Percentiles rank a stretch among this genome's conserved stretches.
Conservation (phyloP, 768 basidiomycete genomes). For the Mrakia frigida region DNA sequence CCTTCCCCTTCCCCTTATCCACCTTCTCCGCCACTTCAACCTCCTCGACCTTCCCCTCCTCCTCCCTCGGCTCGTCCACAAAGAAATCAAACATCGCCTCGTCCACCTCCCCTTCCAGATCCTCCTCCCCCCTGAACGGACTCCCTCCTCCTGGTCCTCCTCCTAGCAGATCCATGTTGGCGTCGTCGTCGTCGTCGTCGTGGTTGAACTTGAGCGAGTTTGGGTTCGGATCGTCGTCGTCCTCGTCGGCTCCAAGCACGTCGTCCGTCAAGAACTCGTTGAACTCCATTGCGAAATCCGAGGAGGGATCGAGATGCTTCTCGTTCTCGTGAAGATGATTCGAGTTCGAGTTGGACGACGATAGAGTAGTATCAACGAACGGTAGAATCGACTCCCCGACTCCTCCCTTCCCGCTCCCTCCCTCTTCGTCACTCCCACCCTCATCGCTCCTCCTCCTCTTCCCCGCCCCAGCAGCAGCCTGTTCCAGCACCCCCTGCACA, state of each 20-base stretch:
- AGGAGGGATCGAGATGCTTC: neutral
- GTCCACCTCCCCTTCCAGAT: neutral
- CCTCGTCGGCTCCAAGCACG: slow-evolving; percentile 5
- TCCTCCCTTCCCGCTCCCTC: neutral
- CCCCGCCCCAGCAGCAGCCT: neutral
- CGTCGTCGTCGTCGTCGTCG: neutral
- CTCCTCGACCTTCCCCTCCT: neutral
- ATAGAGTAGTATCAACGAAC: too few species aligned
- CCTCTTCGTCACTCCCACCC: neutral
- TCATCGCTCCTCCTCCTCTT: slow-evolving; percentile 16
- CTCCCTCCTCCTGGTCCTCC: neutral
- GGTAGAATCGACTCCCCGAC: too few species aligned
- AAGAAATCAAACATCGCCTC: slow-evolving; percentile 25
- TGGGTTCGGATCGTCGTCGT: neutral
- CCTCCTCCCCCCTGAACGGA: neutral
- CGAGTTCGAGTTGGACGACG: too few species aligned
- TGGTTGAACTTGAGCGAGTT: neutral
- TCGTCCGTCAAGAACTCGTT: slow-evolving; percentile 25
- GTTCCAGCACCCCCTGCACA: neutral
- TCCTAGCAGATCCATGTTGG: neutral
- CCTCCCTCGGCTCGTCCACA: slow-evolving; percentile 8
- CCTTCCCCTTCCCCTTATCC: neutral
- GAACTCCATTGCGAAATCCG: slow-evolving; percentile 12
- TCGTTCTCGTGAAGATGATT: neutral
- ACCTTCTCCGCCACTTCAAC: neutral